Conservation (phyloP, 1,284 basidiomycete species). For the Fomitopsis betulina region DNA sequence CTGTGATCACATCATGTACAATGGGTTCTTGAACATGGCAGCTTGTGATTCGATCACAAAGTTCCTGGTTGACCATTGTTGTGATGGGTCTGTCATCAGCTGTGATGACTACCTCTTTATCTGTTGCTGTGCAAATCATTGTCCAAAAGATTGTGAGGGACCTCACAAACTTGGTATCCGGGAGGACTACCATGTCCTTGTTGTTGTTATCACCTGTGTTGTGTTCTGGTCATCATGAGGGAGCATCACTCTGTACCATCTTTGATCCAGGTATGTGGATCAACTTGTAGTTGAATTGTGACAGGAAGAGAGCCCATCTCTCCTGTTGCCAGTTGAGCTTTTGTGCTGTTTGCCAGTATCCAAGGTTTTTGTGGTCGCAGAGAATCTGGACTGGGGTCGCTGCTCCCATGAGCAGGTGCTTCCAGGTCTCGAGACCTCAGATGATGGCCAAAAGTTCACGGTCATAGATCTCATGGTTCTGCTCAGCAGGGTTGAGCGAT, state of each 20-base stretch:
- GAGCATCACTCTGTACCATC: constrained; percentile 31
- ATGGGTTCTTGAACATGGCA: no score
- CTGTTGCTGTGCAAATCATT: not conserved
- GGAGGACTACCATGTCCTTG: constrained; percentile 24
- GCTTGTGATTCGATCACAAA: no score
- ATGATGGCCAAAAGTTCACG: constrained; percentile 35
- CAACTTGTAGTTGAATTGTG: constrained; percentile 38
- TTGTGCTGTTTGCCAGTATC: no score
- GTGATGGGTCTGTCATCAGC: no score
- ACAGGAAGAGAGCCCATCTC: no score
- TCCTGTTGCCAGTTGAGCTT: no score
- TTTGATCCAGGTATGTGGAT: constrained; percentile 32
- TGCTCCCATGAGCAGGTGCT: constrained; percentile 25
- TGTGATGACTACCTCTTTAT: not conserved
- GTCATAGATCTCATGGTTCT: constrained; percentile 23
- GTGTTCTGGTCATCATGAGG: constrained; percentile 36
- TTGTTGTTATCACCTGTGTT: constrained; percentile 26
- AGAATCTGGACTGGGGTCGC: constrained; percentile 24
- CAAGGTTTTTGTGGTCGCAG: no score
- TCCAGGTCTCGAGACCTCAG: constrained; percentile 26
- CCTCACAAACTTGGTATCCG: no score
- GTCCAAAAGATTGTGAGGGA: not conserved
- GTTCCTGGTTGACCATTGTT: no score
- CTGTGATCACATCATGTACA: no score
- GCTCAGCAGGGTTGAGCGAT: constrained; percentile 11